A percentile compares a stretch with the other conserved stretches of the same genome.
Evolutionary conservation across 257 asterid species (phyloP).

Genomic region (Mentha longifolia): DNA sequence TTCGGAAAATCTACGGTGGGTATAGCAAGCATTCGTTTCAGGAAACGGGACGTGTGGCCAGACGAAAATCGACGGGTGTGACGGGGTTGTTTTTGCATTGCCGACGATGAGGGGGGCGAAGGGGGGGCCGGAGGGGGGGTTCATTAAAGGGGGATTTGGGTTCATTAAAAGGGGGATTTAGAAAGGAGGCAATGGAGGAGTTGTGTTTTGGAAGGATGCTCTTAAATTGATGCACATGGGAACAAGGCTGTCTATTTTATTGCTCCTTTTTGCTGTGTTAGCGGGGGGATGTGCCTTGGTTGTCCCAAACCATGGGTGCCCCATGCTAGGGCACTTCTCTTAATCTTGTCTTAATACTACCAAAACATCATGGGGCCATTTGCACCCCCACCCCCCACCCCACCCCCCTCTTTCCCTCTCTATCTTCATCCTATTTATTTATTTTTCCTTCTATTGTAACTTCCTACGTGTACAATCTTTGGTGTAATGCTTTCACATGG

Average conservation of each 20-base stretch:
- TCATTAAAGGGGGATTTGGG: background rate
- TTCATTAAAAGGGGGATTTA: background rate
- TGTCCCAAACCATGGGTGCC: slow-evolving; percentile 65
- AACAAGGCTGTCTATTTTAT: slow-evolving; percentile 69
- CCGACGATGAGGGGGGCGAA: background rate
- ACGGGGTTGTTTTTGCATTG: background rate
- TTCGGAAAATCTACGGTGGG: background rate
- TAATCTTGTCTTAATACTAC: slow-evolving; percentile 72
- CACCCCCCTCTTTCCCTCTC: background rate
- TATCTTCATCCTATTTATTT: background rate
- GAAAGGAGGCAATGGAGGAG: slow-evolving; percentile 43
- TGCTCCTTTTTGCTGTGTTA: slow-evolving; percentile 57
- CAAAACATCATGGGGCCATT: slow-evolving; percentile 76
- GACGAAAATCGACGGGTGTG: background rate
- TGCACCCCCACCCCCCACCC: slow-evolving; percentile 45
- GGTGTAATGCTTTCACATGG: slow-evolving; percentile 7
- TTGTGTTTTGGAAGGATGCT: slow-evolving; percentile 74
- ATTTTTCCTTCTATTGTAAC: background rate
- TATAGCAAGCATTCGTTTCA: background rate
- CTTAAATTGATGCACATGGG: slow-evolving; percentile 79
- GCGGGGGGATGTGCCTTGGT: slow-evolving; percentile 67
- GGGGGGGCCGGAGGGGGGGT: slow-evolving; percentile 12
- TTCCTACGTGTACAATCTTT: background rate
- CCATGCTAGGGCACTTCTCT: slow-evolving; percentile 48
- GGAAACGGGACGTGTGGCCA: background rate